Evolutionary conservation across 2,329 filamentous ascomycete genomes (phyloP), one percentile per base, ranked within the genome.

Genomic region (Dothideomycetes sp.): DNA sequence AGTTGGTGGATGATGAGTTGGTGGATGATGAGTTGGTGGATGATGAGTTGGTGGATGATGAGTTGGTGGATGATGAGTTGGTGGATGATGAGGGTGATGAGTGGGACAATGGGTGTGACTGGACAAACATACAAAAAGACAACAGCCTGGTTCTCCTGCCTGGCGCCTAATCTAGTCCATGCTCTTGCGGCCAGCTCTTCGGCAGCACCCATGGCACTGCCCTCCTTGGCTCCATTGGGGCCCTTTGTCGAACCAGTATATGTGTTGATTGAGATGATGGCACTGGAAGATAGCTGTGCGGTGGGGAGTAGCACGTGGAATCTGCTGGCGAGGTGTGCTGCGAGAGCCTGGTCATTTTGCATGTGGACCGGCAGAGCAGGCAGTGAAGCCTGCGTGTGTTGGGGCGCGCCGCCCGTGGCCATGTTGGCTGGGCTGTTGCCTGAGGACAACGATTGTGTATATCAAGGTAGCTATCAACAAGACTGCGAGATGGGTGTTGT

Each of bases 291-390:
- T 14, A 98, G 76, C 36, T 78, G 77, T 38, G 91, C 86, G 1
- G 88, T 94, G 8, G 91, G 87, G 43, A 91, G 68, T 39, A 84
- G 83, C 38, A 93, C 83, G 65, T 98, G 91, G 62, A 94, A 98
- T 39, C 89, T 86, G 60, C 76, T 86, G 51, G 84, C 85, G 46
- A 91, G 74, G 60, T 89, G 84, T 38, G 81, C 81, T 3, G 84
- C 91, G 49, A 89, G 68, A 54, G 86, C 80, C 34, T 81, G 83
- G 54, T 85, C 81, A 50, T 78, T 79, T 63, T 87, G 81, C 37
- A 80, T 73, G 68, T 87, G 91, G 46, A 84, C 77, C 35, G 91
- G 89, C 49, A 98, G 70, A 45, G 86, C 80, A 16, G 89, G 87
- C 53, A 98, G 70, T 45, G 89, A 95, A 42, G 86, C 76, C 64